phyloP scores from a whole-genome alignment of 2,329 filamentous ascomycete genomes.

The Alternaria sp. region DNA sequence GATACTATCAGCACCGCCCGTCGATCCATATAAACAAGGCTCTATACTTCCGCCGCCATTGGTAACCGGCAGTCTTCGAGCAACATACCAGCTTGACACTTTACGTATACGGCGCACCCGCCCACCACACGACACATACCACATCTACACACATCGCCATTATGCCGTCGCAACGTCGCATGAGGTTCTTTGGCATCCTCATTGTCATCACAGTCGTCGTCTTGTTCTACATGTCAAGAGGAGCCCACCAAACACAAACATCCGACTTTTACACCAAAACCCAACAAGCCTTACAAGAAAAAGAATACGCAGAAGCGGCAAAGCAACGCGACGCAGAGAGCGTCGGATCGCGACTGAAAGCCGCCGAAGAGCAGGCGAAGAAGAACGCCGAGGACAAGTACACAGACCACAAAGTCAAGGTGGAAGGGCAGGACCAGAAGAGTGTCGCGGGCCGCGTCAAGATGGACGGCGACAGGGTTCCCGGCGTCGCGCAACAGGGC shows the following conservation, averaged over 20 bases:
- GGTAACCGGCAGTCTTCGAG: background rate
- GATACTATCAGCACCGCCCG: background rate
- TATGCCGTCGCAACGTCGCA: constrained; percentile 61
- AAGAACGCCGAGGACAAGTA: constrained; percentile 71
- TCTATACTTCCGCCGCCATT: background rate
- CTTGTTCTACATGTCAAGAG: constrained; percentile 75
- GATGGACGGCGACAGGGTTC: constrained; percentile 49
- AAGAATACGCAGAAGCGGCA: constrained; percentile 46
- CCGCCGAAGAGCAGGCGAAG: constrained; percentile 73
- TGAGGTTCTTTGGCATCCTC: constrained; percentile 70
- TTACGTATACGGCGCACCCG: background rate
- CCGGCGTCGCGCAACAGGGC: constrained; percentile 54
- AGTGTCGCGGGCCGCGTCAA: constrained; percentile 62
- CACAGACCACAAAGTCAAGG: constrained; percentile 52
- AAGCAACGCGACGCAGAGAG: constrained; percentile 61
- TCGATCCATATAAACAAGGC: background rate
- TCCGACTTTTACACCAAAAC: constrained; percentile 65
- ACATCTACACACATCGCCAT: constrained; percentile 12
- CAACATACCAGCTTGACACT: background rate
- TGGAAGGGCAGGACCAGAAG: constrained; percentile 51
- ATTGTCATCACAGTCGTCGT: constrained; percentile 69
- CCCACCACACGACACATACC: constrained; percentile 10
- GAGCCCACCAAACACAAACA: constrained; percentile 59
- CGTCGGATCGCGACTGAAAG: constrained; percentile 66
- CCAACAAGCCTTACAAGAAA: constrained; percentile 57